These are phyloP conservation scores for Peterozyma xylosa DNA, from an alignment of 805 yeast species.

Conservation along the genomic window DNA sequence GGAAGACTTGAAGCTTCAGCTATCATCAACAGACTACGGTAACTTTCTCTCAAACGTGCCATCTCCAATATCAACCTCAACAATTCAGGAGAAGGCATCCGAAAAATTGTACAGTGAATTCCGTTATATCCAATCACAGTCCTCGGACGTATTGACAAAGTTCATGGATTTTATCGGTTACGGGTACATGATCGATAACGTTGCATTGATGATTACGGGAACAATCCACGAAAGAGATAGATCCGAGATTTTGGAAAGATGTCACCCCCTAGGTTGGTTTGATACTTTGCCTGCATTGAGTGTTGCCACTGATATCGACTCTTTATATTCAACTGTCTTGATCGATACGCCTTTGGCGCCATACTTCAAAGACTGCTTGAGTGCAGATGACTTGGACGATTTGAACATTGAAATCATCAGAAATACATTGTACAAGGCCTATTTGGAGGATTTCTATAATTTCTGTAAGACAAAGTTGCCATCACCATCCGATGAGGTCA, in stretches of 20 bases:
- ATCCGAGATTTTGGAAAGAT: conserved; percentile 77
- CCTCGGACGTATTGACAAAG: conserved; percentile 70
- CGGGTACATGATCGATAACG: conserved; percentile 98
- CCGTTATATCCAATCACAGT: conserved; percentile 76
- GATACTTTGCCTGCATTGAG: conserved; percentile 93
- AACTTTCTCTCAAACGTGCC: conserved; percentile 79
- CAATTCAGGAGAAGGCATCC: conserved; percentile 75
- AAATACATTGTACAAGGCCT: conserved; percentile 87
- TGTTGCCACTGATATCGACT: conserved; percentile 90
- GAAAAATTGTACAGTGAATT: conserved; percentile 76
- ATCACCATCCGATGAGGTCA: conserved; percentile 73
- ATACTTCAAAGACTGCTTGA: conserved; percentile 82
- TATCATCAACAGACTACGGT: conserved; percentile 94
- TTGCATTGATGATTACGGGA: conserved; percentile 92
- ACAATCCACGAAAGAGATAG: conserved; percentile 93
- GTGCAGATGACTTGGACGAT: conserved; percentile 88
- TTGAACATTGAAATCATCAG: conserved; percentile 91
- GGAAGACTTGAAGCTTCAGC: conserved; percentile 89
- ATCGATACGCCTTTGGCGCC: conserved; percentile 98
- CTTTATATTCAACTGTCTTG: conserved; percentile 86
- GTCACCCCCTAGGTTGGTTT: conserved; percentile 98
- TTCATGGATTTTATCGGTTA: conserved; percentile 91
- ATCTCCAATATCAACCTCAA: conserved; percentile 75
- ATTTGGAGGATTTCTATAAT: conserved; percentile 75
- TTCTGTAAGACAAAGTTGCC: conserved; percentile 58